phyloP scores from a whole-genome alignment of 2,329 filamentous ascomycete species.

The Botryotinia convoluta region DNA sequence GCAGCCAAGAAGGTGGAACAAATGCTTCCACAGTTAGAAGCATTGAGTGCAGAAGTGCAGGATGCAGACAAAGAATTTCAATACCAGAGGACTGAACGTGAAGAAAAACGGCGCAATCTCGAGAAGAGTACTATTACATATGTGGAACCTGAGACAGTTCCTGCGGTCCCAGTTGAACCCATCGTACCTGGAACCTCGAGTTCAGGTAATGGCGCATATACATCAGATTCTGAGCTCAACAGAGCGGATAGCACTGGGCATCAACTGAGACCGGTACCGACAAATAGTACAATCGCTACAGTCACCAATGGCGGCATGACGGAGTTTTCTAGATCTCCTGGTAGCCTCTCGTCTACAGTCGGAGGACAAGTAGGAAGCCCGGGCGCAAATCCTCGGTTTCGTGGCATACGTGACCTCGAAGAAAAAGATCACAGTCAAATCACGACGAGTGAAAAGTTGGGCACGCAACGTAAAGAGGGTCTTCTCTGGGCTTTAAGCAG shows the following conservation, averaged over 20 bases:
- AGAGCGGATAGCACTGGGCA: slow-evolving; percentile 65
- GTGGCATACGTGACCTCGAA: slow-evolving; percentile 87
- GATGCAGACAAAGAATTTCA: slow-evolving; percentile 96
- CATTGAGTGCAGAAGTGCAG: slow-evolving; percentile 81
- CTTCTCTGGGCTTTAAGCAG: slow-evolving; percentile 91
- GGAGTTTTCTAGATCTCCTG: slow-evolving; percentile 53
- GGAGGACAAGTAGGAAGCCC: slow-evolving; percentile 47
- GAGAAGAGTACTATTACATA: slow-evolving; percentile 82
- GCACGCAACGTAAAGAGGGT: slow-evolving; percentile 83
- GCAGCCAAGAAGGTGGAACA: slow-evolving; percentile 85
- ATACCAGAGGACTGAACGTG: slow-evolving; percentile 88
- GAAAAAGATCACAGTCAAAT: slow-evolving; percentile 66
- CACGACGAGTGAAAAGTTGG: slow-evolving; percentile 54
- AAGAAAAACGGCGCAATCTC: slow-evolving; percentile 85
- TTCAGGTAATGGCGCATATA: slow-evolving; percentile 41
- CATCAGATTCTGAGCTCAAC: slow-evolving; percentile 67
- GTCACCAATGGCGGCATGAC: slow-evolving; percentile 33
- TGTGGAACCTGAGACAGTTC: slow-evolving; percentile 63
- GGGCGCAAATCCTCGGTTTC: slow-evolving; percentile 64
- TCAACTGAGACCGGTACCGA: slow-evolving; percentile 53
- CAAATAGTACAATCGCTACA: slow-evolving; percentile 41
- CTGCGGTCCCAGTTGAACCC: slow-evolving; percentile 45
- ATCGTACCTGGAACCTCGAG: slow-evolving; percentile 37
- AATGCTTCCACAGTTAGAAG: slow-evolving; percentile 85
- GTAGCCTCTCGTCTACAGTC: slow-evolving; percentile 47